Evolutionary conservation across 2,329 filamentous ascomycete species (phyloP).

Genomic region (Colletotrichum neosansevieriae): DNA sequence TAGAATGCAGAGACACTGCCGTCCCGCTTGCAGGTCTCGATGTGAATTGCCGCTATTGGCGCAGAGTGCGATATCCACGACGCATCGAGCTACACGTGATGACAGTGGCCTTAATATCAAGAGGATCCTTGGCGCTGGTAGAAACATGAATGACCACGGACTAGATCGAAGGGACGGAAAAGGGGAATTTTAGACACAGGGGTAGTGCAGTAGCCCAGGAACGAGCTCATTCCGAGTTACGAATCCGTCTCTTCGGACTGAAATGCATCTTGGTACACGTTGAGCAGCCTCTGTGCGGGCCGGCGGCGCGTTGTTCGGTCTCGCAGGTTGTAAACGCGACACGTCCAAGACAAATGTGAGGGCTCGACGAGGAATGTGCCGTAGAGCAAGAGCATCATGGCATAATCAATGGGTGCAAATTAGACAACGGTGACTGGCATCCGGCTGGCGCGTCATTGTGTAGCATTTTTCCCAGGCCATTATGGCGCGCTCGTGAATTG

Average conservation of each 20-base stretch:
- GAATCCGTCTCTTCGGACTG: constrained; percentile 6
- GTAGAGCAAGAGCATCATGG: constrained; percentile 17
- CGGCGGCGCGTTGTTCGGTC: constrained; percentile 9
- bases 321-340: constrained; percentile 27
- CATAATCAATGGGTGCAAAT: constrained; percentile 33
- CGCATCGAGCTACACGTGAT: background rate
- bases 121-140: background rate
- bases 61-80: background rate
- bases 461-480: constrained; percentile 16
- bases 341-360: background rate
- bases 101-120: background rate
- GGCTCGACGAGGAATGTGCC: constrained; percentile 21
- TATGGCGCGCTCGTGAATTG: constrained; percentile 19
- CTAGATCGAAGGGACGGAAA: background rate
- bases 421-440: constrained; percentile 29
- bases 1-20: background rate
- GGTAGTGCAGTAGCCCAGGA: background rate
- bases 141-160: background rate
- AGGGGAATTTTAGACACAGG: background rate
- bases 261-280: constrained; percentile 22
- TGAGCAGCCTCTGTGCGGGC: background rate
- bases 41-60: background rate
- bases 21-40: background rate
- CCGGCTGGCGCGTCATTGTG: constrained; percentile 20
- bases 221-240: constrained; percentile 23